These are phyloP conservation scores for Heracleum sosnowskyi DNA, from an alignment of 129 eudicot species.

Conservation along the genomic window DNA sequence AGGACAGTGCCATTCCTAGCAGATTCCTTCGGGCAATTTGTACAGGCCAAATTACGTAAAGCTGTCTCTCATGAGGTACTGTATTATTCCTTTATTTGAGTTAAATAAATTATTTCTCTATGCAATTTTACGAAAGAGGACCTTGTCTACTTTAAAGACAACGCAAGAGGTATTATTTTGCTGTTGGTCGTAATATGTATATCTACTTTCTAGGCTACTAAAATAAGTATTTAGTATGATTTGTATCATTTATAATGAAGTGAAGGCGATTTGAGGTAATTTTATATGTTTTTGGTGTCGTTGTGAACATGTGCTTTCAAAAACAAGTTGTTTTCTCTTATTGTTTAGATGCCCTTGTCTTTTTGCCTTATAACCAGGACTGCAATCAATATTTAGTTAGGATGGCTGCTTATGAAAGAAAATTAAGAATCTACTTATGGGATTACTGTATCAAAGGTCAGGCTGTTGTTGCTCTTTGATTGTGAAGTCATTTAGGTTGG, in stretches of 20 bases:
- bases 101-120: background rate
- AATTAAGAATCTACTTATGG: background rate
- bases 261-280: background rate
- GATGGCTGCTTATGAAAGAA: background rate
- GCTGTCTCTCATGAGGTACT: constrained; percentile 43
- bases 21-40: constrained; percentile 62
- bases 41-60: constrained; percentile 49
- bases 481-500: background rate
- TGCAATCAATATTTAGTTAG: background rate
- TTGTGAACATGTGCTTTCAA: background rate
- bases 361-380: background rate
- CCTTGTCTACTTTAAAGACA: background rate
- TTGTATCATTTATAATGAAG: background rate
- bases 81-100: background rate
- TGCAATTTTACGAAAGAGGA: background rate
- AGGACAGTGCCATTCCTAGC: constrained; percentile 71
- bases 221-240: background rate
- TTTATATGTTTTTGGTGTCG: background rate
- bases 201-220: background rate
- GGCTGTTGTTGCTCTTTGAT: background rate
- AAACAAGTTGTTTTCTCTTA: background rate
- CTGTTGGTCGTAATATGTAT: background rate
- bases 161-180: background rate
- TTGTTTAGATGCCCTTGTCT: background rate
- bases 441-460: background rate